phyloP scores from a whole-genome alignment of 2,329 filamentous ascomycete species.

The Clonostachys rhizophaga region DNA sequence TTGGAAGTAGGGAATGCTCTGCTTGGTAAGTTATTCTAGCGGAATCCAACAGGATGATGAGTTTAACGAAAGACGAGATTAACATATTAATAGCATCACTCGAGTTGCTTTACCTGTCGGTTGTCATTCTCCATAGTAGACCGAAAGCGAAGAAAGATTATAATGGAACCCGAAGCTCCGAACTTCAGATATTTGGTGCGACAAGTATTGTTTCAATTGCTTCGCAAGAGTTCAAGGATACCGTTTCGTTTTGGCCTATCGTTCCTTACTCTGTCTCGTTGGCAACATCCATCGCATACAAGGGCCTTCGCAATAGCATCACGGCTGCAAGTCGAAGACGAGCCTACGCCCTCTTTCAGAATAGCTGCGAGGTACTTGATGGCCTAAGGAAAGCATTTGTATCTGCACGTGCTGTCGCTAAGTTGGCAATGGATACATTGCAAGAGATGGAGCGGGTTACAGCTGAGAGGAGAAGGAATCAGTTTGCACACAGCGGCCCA shows the following conservation, averaged over 20 bases:
- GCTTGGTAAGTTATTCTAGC: slow-evolving; percentile 5
- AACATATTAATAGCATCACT: slow-evolving; percentile 5
- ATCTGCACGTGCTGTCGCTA: slow-evolving; percentile 10
- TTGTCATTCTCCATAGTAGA: slow-evolving; percentile 10
- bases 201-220: slow-evolving; percentile 8
- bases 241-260: slow-evolving; percentile 10
- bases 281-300: slow-evolving; percentile 11
- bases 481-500: neutral
- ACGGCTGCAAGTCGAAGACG: slow-evolving; percentile 7
- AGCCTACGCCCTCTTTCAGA: slow-evolving; percentile 8
- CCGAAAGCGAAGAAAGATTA: slow-evolving; percentile 1
- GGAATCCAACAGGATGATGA: neutral
- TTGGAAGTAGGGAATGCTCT: slow-evolving; percentile 2
- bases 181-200: slow-evolving; percentile 11
- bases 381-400: slow-evolving; percentile 8
- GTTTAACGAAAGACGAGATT: neutral
- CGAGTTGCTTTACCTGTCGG: slow-evolving; percentile 10
- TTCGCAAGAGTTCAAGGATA: slow-evolving; percentile 7
- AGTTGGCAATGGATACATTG: slow-evolving; percentile 10
- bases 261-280: slow-evolving; percentile 12
- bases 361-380: slow-evolving; percentile 9
- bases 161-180: slow-evolving; percentile 1
- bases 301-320: slow-evolving; percentile 10
- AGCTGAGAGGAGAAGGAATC: slow-evolving; percentile 3
- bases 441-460: slow-evolving; percentile 10